Evolutionary conservation across 176 grass and related monocot genomes (phyloP), one percentile per base, ranked within the genome.

Genomic region (Triticum aestivum): DNA sequence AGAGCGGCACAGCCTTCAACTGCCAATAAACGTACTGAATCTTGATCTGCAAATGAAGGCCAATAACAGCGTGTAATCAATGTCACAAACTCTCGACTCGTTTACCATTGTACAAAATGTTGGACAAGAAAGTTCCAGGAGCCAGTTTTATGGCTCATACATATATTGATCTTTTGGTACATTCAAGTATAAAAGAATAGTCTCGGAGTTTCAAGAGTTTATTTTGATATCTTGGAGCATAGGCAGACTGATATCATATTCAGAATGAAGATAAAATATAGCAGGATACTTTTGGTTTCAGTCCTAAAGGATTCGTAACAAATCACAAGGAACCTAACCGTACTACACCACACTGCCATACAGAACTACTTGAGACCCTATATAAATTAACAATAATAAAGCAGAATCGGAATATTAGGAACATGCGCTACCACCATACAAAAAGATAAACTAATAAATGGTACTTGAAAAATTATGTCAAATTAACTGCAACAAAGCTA

Each of bases 1-100:
- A 98, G 97, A 80, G 97, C 92, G 0, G 94, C 92, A 87, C 94
- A 98, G n/a, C 97, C 92, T 88, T 98, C 97, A 59, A 98, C 97
- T 78, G 97, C 92, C 85, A 98, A 89, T 32, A 98, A 71, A 21
- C 94, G 91, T 32, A 98, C 97, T 34, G 94, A 98, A 92, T 98
- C 97, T 90, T 98, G 97, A 76, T 98, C 92, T 98, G 86, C 29
- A 94, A 74, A 59, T 41, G 79, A 86, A 91, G 14, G 33, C 8
- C 47, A 63, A 3, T 9, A 68, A 49, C 47, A 77, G 2, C 54
- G 0, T 20, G 21, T 23, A 81, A 70, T 45, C 38, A 86, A 66
- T 62, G 27, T 78, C 37, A 23, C 49, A 62, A 65, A 21, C 7
- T 59, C 54, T 59, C 18, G 18, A 59, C 54, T 59, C 18, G 18